A percentile compares a stretch with the other conserved stretches of the same genome.
These are phyloP conservation scores for Trypanosoma brucei DNA, from an alignment of 208 protist genomes.

Conservation along the genomic window DNA sequence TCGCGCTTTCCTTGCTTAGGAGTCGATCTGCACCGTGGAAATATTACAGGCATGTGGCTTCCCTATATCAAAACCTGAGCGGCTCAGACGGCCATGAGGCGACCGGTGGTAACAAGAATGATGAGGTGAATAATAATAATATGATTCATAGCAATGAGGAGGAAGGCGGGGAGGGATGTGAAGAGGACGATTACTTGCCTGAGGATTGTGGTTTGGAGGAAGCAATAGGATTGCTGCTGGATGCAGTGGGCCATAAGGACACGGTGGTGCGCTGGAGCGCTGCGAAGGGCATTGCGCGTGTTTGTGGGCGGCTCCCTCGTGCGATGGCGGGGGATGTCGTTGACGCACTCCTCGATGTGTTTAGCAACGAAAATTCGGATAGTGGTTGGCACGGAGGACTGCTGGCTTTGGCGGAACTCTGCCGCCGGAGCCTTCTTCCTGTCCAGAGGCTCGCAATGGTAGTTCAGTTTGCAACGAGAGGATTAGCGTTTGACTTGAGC, in stretches of 20 bases:
- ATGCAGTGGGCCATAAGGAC: slow-evolving; percentile 80
- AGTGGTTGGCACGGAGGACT: slow-evolving; percentile 94
- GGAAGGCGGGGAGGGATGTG: slow-evolving; percentile 17
- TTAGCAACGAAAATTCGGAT: slow-evolving; percentile 51
- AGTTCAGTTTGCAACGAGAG: slow-evolving; percentile 68
- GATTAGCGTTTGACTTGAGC: slow-evolving; percentile 92
- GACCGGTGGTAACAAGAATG: background rate
- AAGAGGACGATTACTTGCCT: slow-evolving; percentile 34
- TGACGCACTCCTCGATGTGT: slow-evolving; percentile 66
- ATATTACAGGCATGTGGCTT: slow-evolving; percentile 78
- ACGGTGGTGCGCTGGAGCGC: slow-evolving; percentile 96
- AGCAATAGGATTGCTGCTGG: slow-evolving; percentile 62
- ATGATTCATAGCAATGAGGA: background rate
- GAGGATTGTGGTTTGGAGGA: slow-evolving; percentile 75
- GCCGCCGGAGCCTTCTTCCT: slow-evolving; percentile 90
- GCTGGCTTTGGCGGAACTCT: slow-evolving; percentile 95
- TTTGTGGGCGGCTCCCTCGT: slow-evolving; percentile 89
- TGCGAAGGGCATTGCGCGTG: slow-evolving; percentile 95
- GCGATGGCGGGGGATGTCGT: slow-evolving; percentile 90
- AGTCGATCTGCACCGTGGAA: slow-evolving; percentile 87
- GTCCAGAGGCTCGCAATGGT: slow-evolving; percentile 68
- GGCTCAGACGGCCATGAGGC: background rate
- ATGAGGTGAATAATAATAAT: background rate
- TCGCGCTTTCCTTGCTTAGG: slow-evolving; percentile 84
- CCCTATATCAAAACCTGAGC: slow-evolving; percentile 62